Evolutionary conservation across 2,329 filamentous ascomycete species (phyloP), one percentile per base, ranked within the genome.

Genomic region (Ceratocystis ficicola): DNA sequence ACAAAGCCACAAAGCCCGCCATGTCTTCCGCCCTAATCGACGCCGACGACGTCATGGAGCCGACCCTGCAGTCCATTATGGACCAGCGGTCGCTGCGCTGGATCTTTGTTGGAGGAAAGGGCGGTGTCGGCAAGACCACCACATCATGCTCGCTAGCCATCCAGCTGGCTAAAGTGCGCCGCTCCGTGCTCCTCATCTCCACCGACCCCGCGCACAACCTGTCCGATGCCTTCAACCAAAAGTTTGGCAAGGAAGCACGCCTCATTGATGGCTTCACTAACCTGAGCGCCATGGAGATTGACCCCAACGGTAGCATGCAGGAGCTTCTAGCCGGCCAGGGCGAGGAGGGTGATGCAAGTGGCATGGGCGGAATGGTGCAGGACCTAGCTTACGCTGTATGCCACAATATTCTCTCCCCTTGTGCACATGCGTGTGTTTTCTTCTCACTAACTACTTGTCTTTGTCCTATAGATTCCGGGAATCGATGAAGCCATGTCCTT

Each of bases 401-500:
- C 78, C 30, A 41, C n/a, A 22, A 50, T 20, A 50, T 41, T 22
- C 22, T 48, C 67, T 46, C 36, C 22, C n/a, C 44, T 22, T 36
- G 36, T 50, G 15, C n/a, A 44, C 52, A 52, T 65, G 7, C 25
- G 64, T 44, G 50, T 68, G 7, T 30, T 48, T 50, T 64, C 10
- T n/a, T 20, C 46, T 20, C 46, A n/a, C 17, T 48, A n/a, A 17
- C 30, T n/a, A 5, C 61, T 59, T 20, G 44, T 32, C 20, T 48
- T 22, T 17, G 28, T 22, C 25, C 63, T 20, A 44, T 71, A 95
- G 90, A 99, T 99, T 69, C 94, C 94, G 20, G 94, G 94, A 77
- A 95, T 99, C 69, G 94, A 99, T 75, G 94, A 99, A 77, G 94
- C 94, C 76, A 99, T 99, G 94, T 96, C 92, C 66, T 99, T 99